Evolutionary conservation across 352 stramenopile species (phyloP).

Genomic region (Phytophthora tentaculata): DNA sequence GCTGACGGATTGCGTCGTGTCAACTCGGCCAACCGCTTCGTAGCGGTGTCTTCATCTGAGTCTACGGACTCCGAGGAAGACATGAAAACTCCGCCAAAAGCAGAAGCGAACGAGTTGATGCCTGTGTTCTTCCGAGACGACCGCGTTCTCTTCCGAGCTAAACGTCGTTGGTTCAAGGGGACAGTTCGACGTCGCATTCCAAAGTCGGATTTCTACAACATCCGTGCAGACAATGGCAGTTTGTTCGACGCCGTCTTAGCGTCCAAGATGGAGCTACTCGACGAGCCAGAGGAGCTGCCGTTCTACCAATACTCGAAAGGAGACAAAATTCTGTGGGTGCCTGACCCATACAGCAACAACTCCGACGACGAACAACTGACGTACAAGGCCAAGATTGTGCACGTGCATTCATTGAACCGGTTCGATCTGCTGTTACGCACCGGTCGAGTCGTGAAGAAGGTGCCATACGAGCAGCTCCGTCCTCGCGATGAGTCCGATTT

Average conservation of each 20-base stretch:
- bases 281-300: slow-evolving; percentile 25
- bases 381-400: slow-evolving; percentile 55
- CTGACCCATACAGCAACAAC: slow-evolving; percentile 20
- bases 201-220: slow-evolving; percentile 63
- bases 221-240: slow-evolving; percentile 51
- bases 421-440: slow-evolving; percentile 62
- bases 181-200: slow-evolving; percentile 46
- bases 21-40: slow-evolving; percentile 55
- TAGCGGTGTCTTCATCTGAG: slow-evolving; percentile 47
- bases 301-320: slow-evolving; percentile 37
- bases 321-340: slow-evolving; percentile 50
- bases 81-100: slow-evolving; percentile 21
- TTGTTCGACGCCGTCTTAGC: slow-evolving; percentile 53
- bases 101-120: slow-evolving; percentile 29
- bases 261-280: slow-evolving; percentile 47
- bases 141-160: slow-evolving; percentile 52
- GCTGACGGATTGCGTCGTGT: slow-evolving; percentile 61
- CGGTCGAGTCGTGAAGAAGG: slow-evolving; percentile 46
- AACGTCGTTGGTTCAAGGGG: slow-evolving; percentile 43
- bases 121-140: slow-evolving; percentile 56
- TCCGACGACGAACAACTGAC: slow-evolving; percentile 24
- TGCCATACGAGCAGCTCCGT: slow-evolving; percentile 49
- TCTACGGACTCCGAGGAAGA: slow-evolving; percentile 37
- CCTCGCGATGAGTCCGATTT: slow-evolving; percentile 32
- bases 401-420: slow-evolving; percentile 44